phyloP scores from a whole-genome alignment of 2,329 filamentous ascomycete species.

The Macrophomina tecta region DNA sequence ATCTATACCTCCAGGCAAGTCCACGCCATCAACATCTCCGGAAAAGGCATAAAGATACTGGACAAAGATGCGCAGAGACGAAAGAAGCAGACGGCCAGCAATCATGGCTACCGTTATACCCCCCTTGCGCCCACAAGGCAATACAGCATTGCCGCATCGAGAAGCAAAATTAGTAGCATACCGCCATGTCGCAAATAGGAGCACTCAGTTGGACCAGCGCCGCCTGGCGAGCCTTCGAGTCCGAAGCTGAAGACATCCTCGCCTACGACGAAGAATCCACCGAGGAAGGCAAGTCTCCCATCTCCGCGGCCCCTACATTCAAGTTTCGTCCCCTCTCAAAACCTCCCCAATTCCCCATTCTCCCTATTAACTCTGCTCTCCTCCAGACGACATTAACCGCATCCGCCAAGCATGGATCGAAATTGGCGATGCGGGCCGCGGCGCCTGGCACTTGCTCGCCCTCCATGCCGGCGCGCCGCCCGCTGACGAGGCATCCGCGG shows the following conservation, averaged over 20 bases:
- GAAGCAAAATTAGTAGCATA: neutral
- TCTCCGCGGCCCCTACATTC: neutral
- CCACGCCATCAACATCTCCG: too few relatives aligned
- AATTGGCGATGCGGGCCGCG: neutral
- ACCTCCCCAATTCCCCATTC: neutral
- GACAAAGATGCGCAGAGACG: too few relatives aligned
- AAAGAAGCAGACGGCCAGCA: too few relatives aligned
- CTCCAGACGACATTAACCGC: neutral
- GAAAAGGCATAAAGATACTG: too few relatives aligned
- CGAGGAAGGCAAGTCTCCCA: neutral
- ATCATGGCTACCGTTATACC: too few relatives aligned
- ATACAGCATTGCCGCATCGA: too few relatives aligned
- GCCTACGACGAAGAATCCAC: neutral
- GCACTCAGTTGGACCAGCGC: neutral
- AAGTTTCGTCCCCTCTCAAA: neutral
- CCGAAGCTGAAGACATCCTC: neutral
- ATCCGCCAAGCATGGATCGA: neutral
- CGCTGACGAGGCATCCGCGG: neutral
- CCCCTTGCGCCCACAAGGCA: too few relatives aligned
- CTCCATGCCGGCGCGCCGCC: neutral
- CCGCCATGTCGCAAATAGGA: neutral
- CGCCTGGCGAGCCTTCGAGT: neutral
- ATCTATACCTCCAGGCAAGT: too few relatives aligned
- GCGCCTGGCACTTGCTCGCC: neutral
- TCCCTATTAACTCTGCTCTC: too few relatives aligned